Conservation (phyloP, 139 green algal species). For the Tetraselmis chui region DNA sequence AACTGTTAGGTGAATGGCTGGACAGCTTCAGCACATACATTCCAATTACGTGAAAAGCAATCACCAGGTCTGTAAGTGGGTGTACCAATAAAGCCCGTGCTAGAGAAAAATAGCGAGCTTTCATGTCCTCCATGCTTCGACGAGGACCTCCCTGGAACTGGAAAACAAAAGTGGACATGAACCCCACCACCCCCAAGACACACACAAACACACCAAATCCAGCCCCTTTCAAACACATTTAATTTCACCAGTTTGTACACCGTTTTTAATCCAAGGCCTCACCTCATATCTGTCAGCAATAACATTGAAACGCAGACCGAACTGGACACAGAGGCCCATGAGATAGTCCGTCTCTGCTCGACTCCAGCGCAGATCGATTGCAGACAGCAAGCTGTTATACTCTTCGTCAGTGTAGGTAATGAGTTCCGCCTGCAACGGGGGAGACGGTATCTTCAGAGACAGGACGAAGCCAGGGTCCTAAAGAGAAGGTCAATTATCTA, state of each 20-base stretch:
- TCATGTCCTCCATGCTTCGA: slow-evolving; percentile 77
- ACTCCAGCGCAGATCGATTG: slow-evolving; percentile 46
- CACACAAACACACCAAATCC: background rate
- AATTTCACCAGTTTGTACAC: background rate
- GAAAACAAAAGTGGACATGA: background rate
- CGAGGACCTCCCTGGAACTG: slow-evolving; percentile 39
- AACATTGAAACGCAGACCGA: slow-evolving; percentile 72
- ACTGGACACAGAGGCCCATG: slow-evolving; percentile 62
- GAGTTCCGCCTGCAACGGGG: slow-evolving; percentile 27
- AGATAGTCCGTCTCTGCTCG: slow-evolving; percentile 86
- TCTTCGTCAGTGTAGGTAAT: slow-evolving; percentile 66
- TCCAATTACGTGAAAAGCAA: too few relatives aligned
- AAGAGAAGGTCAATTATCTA: too few relatives aligned
- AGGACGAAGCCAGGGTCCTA: too few relatives aligned
- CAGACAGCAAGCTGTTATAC: slow-evolving; percentile 49
- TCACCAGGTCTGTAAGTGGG: too few relatives aligned
- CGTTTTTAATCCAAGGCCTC: background rate
- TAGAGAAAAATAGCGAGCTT: slow-evolving; percentile 80
- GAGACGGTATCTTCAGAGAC: too few relatives aligned
- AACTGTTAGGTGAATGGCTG: too few relatives aligned
- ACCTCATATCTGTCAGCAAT: slow-evolving; percentile 80
- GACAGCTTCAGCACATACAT: too few relatives aligned
- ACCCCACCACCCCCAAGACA: background rate
- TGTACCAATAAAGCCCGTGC: slow-evolving; percentile 66
- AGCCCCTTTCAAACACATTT: background rate